A percentile compares a stretch with the other conserved stretches of the same genome.
Evolutionary conservation across 176 grass and related monocot species (phyloP).

Genomic region (Carex myosuroides): DNA sequence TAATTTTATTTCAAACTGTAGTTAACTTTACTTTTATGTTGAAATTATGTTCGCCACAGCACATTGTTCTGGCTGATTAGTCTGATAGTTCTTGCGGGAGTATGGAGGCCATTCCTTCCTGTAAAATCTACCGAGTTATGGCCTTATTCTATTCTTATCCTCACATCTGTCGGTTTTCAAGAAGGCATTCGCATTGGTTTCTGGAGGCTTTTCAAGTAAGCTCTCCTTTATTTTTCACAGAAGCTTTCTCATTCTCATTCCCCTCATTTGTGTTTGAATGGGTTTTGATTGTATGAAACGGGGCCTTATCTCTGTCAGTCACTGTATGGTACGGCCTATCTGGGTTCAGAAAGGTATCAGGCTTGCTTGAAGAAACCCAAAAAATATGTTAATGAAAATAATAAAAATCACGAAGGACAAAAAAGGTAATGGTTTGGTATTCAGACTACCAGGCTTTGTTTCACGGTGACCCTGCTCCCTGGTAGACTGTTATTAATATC

Average conservation of each 20-base stretch:
- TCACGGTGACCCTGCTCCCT: neutral
- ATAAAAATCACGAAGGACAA: neutral
- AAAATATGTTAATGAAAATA: neutral
- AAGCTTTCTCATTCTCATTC: neutral
- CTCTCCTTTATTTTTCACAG: conserved; percentile 11
- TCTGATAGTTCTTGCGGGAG: conserved; percentile 77
- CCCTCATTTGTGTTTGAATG: neutral
- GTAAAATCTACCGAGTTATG: conserved; percentile 53
- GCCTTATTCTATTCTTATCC: conserved; percentile 59
- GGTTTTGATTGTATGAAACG: neutral
- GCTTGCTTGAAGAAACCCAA: neutral
- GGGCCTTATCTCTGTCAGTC: neutral
- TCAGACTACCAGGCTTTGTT: neutral
- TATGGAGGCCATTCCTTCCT: conserved; percentile 85
- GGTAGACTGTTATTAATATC: conserved; percentile 1
- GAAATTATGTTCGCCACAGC: conserved; percentile 26
- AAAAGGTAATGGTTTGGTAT: neutral
- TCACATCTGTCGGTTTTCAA: conserved; percentile 83
- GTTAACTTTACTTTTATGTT: neutral
- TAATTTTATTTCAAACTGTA: neutral
- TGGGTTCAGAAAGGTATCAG: neutral
- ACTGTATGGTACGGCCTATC: neutral
- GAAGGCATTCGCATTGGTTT: conserved; percentile 66
- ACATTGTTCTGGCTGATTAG: conserved; percentile 92
- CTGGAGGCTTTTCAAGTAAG: conserved; percentile 98